Base-by-base conservation (phyloP, 257 asterid species). In the Solanum arcanum region DNA sequence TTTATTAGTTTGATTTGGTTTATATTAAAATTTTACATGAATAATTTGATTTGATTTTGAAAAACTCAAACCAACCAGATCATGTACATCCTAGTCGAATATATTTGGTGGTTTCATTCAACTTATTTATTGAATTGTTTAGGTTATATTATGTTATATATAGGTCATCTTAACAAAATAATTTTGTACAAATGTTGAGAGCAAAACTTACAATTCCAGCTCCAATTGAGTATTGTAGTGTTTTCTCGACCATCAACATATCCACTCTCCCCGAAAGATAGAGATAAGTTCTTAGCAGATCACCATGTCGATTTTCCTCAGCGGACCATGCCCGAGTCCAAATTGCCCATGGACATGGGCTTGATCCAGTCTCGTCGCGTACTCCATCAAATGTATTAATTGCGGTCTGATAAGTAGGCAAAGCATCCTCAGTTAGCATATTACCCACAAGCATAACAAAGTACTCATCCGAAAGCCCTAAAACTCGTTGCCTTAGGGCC, bases 261-360 rank as follows among this genome's bases (percentile, higher is more conserved):
- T 91, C 91, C 21, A 90, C 91, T 88, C 92, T 89, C 31, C 92
- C 92, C 3, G 92, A 91, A 29, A 92, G 92, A 44, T 92, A 90
- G 10, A 92, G 86, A 31, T 88, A 92, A 8, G 90, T 87, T 62
- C 68, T 41, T 2, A 92, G 91, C 87, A 92, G 39, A 73, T 92
- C 92, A 1, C 91, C 91, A 70, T 89, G 94, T 23, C 90, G 66
- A 16, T 90, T 92, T 72, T 92, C 92, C 87, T 92, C 92, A 11
- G 92, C 92, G 1, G 92, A 62, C 94, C 94, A 92, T 27, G 89
- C 90, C 68, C 92, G 86, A 72, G 83, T 87, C 92, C 93, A 92
- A 15, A 76, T 35, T 15, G 91, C 94, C 92, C 93, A 92, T 29
- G 93, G 92, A 64, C 66, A 88, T 31, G 88, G 81, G 87, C 94